A percentile compares a stretch with the other conserved stretches of the same genome.
Evolutionary conservation across 306 rosid genomes (phyloP).

Genomic region (Rosa multiflora): DNA sequence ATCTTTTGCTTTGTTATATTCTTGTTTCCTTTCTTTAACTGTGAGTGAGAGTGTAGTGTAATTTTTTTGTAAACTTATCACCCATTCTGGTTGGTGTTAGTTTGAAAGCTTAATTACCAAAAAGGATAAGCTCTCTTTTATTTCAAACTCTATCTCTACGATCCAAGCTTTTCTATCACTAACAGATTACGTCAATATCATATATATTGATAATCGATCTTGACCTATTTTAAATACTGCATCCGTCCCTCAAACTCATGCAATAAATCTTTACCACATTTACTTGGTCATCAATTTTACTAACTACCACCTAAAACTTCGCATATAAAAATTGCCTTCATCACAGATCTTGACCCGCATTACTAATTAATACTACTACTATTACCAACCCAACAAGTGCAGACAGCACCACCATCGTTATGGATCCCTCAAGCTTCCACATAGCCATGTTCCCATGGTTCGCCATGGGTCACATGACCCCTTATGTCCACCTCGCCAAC

Average conservation of each 20-base stretch:
- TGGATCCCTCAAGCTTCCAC: conserved; percentile 25
- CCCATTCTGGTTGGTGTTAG: too few relatives aligned
- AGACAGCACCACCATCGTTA: neutral
- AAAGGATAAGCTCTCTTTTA: too few relatives aligned
- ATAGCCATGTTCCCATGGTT: conserved; percentile 56
- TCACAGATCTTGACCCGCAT: neutral
- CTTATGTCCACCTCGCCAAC: conserved; percentile 48
- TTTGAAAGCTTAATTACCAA: too few relatives aligned
- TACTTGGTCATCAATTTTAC: neutral
- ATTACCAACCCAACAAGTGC: neutral
- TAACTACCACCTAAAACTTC: neutral
- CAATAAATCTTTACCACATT: neutral
- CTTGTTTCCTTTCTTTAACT: too few relatives aligned
- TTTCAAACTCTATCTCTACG: too few relatives aligned
- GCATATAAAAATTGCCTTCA: neutral
- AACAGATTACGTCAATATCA: too few relatives aligned
- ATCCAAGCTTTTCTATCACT: too few relatives aligned
- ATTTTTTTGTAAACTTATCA: too few relatives aligned
- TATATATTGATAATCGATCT: too few relatives aligned
- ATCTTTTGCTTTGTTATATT: too few relatives aligned
- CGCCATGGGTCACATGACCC: conserved; percentile 58
- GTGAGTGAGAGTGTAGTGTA: too few relatives aligned
- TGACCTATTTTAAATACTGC: neutral
- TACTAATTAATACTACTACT: neutral
- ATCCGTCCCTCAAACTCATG: neutral